Percentiles rank a stretch among this genome's conserved stretches.
phyloP scores from a whole-genome alignment of 2,329 filamentous ascomycete species.

The Penicillium sp. region DNA sequence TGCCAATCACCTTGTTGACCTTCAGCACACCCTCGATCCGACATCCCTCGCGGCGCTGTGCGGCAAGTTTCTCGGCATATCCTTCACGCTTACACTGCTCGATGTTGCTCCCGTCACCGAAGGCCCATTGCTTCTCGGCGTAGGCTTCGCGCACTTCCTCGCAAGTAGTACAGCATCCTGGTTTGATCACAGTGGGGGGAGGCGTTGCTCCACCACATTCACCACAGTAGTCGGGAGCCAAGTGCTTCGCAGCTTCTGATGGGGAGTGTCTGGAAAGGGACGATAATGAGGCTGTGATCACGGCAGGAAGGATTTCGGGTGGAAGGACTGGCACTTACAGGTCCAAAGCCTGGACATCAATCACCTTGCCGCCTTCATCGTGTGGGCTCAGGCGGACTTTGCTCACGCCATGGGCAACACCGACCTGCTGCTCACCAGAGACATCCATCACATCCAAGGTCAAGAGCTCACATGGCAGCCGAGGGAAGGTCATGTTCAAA shows the following conservation, averaged over 20 bases:
- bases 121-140: conserved; percentile 84
- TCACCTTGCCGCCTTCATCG: conserved; percentile 70
- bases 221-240: conserved; percentile 90
- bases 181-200: conserved; percentile 68
- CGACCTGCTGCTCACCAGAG: conserved; percentile 92
- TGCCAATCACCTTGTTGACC: conserved; percentile 97
- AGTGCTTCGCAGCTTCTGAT: conserved; percentile 69
- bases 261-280: conserved; percentile 57
- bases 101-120: conserved; percentile 85
- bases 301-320: background rate
- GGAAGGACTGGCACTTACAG: conserved; percentile 53
- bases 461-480: conserved; percentile 88
- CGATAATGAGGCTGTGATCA: conserved; percentile 4
- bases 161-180: conserved; percentile 95
- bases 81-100: conserved; percentile 96
- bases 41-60: conserved; percentile 87
- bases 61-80: conserved; percentile 83
- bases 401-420: conserved; percentile 85
- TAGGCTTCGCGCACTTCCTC: conserved; percentile 96
- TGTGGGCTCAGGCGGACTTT: conserved; percentile 78
- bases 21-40: conserved; percentile 87
- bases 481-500: conserved; percentile 93
- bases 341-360: conserved; percentile 66
- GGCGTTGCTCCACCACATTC: conserved; percentile 79
- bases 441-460: conserved; percentile 99